A percentile compares a stretch with the other conserved stretches of the same genome.
phyloP scores from a whole-genome alignment of 1,139 yeast species.

The Hemisphaericaspora xylofermentans region DNA sequence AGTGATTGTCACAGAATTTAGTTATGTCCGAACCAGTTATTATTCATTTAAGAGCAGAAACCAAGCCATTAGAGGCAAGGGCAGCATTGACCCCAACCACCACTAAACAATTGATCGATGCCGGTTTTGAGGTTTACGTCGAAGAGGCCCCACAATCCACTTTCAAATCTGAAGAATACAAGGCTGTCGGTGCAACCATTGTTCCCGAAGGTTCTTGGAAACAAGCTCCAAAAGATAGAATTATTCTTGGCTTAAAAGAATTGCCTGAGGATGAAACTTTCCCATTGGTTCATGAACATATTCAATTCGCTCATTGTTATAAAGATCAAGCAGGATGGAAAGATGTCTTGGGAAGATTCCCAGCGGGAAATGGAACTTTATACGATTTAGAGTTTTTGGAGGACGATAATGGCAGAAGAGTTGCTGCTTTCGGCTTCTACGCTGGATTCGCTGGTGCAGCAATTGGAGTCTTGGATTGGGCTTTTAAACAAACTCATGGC shows the following conservation, averaged over 20 bases:
- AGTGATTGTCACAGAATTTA: background rate
- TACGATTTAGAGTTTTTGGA: slow-evolving; percentile 94
- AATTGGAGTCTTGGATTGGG: slow-evolving; percentile 90
- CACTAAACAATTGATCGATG: slow-evolving; percentile 76
- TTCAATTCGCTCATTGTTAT: slow-evolving; percentile 98
- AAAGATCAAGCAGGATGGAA: slow-evolving; percentile 98
- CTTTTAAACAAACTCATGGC: slow-evolving; percentile 75
- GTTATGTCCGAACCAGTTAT: slow-evolving; percentile 38
- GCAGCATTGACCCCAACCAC: slow-evolving; percentile 94
- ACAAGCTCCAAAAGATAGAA: slow-evolving; percentile 83
- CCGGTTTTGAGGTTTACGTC: slow-evolving; percentile 85
- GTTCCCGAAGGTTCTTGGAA: slow-evolving; percentile 96
- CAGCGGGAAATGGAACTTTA: slow-evolving; percentile 83
- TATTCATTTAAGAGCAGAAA: slow-evolving; percentile 88
- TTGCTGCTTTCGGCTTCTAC: slow-evolving; percentile 97
- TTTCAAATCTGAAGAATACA: slow-evolving; percentile 74
- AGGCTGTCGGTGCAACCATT: slow-evolving; percentile 74
- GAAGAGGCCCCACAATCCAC: slow-evolving; percentile 86
- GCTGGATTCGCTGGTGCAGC: slow-evolving; percentile 99
- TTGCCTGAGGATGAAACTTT: slow-evolving; percentile 86
- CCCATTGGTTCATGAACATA: slow-evolving; percentile 93
- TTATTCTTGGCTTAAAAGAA: slow-evolving; percentile 91
- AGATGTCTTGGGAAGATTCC: slow-evolving; percentile 83
- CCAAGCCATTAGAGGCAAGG: slow-evolving; percentile 95
- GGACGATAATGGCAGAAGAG: slow-evolving; percentile 94